Conservation (phyloP, 192 early-diverging fungal genomes). For the Backusella tarrabulga region DNA sequence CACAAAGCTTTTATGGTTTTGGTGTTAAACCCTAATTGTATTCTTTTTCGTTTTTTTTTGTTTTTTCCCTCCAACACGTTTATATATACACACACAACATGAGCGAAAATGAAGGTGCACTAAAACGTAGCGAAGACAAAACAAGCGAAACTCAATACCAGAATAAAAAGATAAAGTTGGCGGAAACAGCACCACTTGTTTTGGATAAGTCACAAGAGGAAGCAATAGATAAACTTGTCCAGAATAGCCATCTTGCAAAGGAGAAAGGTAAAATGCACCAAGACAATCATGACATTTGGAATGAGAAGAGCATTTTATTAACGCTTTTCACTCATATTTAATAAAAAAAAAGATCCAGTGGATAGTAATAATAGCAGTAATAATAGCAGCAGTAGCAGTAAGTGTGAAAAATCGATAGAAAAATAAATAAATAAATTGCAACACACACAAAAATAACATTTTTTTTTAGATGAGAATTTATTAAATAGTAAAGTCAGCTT, state of each 20-base stretch:
- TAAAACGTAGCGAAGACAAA: background rate
- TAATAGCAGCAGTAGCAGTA: background rate
- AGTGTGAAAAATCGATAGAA: background rate
- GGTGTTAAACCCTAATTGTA: background rate
- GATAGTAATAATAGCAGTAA: background rate
- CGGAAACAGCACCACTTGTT: background rate
- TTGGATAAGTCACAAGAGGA: conserved; percentile 8
- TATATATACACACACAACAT: background rate
- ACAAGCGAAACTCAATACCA: conserved; percentile 2
- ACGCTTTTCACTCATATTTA: background rate
- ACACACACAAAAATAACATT: background rate
- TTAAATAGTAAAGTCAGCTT: background rate
- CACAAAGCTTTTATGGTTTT: background rate
- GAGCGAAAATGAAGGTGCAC: background rate
- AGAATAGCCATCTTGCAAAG: conserved; percentile 2
- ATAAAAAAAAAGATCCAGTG: background rate
- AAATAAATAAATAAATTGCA: background rate
- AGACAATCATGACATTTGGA: background rate
- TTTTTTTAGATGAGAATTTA: background rate
- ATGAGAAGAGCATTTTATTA: background rate
- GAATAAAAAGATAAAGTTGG: background rate
- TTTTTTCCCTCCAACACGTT: background rate
- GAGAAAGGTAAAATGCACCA: background rate
- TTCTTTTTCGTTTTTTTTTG: background rate
- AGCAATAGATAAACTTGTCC: background rate